These are phyloP conservation scores for Rhodamnia rubescens DNA, from an alignment of 345 rosid genomes.

Conservation along the genomic window DNA sequence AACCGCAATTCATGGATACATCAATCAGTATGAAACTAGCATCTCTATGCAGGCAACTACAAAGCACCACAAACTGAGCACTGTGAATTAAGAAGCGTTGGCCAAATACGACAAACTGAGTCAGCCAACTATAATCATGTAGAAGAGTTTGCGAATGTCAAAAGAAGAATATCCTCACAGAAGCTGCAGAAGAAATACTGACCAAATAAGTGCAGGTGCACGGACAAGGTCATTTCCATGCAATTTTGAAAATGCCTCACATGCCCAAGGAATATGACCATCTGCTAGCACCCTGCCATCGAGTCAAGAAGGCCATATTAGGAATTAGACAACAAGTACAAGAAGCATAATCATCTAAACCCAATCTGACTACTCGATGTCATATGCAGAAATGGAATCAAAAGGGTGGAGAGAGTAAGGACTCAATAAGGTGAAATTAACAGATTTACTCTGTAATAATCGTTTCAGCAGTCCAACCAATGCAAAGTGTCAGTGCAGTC, in stretches of 20 bases:
- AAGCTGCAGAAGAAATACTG: conserved; percentile 2
- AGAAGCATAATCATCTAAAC: background rate
- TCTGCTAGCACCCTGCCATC: conserved; percentile 78
- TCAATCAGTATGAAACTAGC: background rate
- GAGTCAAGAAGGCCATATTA: background rate
- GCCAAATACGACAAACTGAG: background rate
- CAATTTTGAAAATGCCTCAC: conserved; percentile 83
- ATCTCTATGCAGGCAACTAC: background rate
- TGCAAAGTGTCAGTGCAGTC: background rate
- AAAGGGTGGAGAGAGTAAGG: background rate
- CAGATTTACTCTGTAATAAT: background rate
- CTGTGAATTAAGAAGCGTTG: background rate
- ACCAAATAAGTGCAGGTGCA: conserved; percentile 69
- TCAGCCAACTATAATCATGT: background rate
- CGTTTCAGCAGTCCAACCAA: background rate
- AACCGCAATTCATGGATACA: background rate
- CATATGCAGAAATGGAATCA: background rate
- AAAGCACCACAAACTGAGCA: background rate
- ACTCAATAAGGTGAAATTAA: background rate
- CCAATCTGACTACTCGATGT: background rate
- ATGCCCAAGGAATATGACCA: conserved; percentile 99
- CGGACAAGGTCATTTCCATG: conserved; percentile 62
- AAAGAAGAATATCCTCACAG: background rate
- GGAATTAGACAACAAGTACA: background rate
- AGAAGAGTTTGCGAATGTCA: background rate